A percentile compares a stretch with the other conserved stretches of the same genome.
Evolutionary conservation across 768 basidiomycete genomes (phyloP).

Genomic region (Tylopilus intermedius): DNA sequence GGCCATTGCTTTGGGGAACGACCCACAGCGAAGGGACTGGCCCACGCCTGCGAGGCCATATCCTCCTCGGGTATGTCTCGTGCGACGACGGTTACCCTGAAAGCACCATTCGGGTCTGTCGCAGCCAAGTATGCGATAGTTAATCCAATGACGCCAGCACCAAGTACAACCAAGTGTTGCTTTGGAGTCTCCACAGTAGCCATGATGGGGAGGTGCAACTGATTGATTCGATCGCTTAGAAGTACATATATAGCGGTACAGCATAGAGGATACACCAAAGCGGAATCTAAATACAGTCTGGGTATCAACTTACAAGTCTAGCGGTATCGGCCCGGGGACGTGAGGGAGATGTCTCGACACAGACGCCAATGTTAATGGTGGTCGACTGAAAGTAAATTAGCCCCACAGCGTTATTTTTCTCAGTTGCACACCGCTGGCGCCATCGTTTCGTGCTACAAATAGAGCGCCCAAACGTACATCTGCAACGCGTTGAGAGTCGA

Average conservation of each 20-base stretch:
- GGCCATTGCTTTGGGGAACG: not conserved
- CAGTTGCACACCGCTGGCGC: slow-evolving; percentile 31
- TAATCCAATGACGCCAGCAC: slow-evolving; percentile 38
- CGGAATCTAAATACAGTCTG: not conserved
- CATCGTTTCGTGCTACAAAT: slow-evolving; percentile 34
- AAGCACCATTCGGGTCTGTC: slow-evolving; percentile 16
- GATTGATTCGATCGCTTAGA: not conserved
- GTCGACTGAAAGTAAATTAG: slow-evolving; percentile 13
- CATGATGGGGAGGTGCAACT: slow-evolving; percentile 9
- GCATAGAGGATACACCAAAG: not conserved
- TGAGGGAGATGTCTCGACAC: not conserved
- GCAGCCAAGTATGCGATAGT: slow-evolving; percentile 33
- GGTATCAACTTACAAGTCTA: not conserved
- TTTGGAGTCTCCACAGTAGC: slow-evolving; percentile 3
- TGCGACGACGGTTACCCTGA: slow-evolving; percentile 30
- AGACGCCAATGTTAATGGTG: not conserved
- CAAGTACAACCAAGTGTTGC: slow-evolving; percentile 30
- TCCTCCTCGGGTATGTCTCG: slow-evolving; percentile 35
- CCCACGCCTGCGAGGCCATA: slow-evolving; percentile 40
- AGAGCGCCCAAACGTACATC: slow-evolving; percentile 39
- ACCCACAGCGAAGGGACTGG: slow-evolving; percentile 49
- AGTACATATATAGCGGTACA: not conserved
- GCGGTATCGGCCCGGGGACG: not conserved
- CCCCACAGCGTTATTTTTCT: slow-evolving; percentile 40
- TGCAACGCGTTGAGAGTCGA: slow-evolving; percentile 9